A percentile compares a stretch with the other conserved stretches of the same genome.
These are phyloP conservation scores for Raphidocelis subcapitata DNA, from an alignment of 139 green algal species.

Conservation along the genomic window DNA sequence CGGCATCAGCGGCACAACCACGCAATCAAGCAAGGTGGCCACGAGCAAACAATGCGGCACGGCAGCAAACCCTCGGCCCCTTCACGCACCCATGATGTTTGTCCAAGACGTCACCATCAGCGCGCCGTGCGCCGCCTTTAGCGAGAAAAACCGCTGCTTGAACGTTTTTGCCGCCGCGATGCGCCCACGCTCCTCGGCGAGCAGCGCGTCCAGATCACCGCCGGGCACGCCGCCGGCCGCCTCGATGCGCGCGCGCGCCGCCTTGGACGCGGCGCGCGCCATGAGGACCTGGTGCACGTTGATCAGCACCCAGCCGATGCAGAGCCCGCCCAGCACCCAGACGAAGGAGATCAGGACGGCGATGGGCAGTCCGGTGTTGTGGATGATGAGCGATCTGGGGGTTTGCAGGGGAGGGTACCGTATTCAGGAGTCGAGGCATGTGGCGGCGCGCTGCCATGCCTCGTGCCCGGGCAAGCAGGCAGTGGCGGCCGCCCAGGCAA, in stretches of 20 bases:
- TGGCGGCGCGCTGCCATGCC: too few relatives aligned
- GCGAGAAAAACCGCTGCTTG: conserved; percentile 17
- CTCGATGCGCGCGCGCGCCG: too few relatives aligned
- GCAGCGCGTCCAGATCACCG: background rate
- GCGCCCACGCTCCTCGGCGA: background rate
- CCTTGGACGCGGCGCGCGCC: background rate
- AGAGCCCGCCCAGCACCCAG: conserved; percentile 16
- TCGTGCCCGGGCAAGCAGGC: too few relatives aligned
- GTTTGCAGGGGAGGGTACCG: too few relatives aligned
- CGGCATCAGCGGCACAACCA: too few relatives aligned
- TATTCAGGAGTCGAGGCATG: too few relatives aligned
- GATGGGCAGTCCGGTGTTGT: conserved; percentile 24
- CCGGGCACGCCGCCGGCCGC: too few relatives aligned
- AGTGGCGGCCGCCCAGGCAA: too few relatives aligned
- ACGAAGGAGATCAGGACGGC: conserved; percentile 22
- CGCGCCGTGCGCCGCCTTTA: conserved; percentile 21
- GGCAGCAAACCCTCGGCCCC: too few relatives aligned
- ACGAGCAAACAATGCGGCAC: too few relatives aligned
- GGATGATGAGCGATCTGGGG: conserved; percentile 2
- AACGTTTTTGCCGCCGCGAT: conserved; percentile 14
- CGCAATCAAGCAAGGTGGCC: too few relatives aligned
- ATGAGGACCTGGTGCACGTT: conserved; percentile 15
- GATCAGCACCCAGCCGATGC: conserved; percentile 9
- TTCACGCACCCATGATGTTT: conserved; percentile 12
- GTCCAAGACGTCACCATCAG: conserved; percentile 26